phyloP scores from a whole-genome alignment of 768 basidiomycete species.

The Cystobasidium onofrii region DNA sequence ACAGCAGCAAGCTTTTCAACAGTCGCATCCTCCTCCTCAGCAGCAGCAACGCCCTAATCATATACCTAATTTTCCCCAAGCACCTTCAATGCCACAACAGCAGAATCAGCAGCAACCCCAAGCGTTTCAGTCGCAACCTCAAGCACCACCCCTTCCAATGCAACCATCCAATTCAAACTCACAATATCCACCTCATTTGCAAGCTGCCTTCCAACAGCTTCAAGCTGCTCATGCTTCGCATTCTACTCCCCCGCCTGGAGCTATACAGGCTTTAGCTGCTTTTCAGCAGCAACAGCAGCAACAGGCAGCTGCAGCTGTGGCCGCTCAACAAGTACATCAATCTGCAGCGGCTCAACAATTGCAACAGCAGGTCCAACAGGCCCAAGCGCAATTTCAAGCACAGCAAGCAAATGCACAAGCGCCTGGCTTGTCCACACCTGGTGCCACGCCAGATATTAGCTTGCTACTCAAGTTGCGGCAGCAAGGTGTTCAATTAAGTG shows the following conservation, averaged over 20 bases:
- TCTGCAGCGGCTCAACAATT: background rate
- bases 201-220: background rate
- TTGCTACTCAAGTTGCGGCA: background rate
- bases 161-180: background rate
- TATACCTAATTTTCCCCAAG: background rate
- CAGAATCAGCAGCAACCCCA: background rate
- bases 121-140: background rate
- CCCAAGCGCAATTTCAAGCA: background rate
- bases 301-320: background rate
- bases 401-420: background rate
- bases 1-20: background rate
- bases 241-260: background rate
- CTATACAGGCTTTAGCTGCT: background rate
- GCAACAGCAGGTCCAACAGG: conserved; percentile 6
- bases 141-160: background rate
- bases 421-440: background rate
- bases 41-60: background rate
- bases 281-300: conserved; percentile 7
- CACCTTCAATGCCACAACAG: background rate
- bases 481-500: conserved; percentile 3
- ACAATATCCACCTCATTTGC: background rate
- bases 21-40: background rate
- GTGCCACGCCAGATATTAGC: conserved; percentile 3
- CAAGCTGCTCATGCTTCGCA: conserved; percentile 2
- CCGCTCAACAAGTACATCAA: background rate